Percentiles rank a stretch among this genome's conserved stretches.
These are phyloP conservation scores for Trichoderma arundinaceum DNA, from an alignment of 2,329 filamentous ascomycete species.

Conservation along the genomic window DNA sequence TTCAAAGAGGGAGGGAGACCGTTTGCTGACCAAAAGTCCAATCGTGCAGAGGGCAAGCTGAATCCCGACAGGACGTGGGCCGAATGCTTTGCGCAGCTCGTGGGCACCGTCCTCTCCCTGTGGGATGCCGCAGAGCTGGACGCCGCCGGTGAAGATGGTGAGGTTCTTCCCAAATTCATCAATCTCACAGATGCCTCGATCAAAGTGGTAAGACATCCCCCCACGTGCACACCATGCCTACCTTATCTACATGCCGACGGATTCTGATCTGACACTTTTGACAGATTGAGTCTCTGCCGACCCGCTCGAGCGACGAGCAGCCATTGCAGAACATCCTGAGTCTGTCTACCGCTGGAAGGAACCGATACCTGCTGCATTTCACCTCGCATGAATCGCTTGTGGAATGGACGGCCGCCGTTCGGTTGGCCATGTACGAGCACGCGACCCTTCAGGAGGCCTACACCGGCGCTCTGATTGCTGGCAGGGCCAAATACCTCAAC, in stretches of 20 bases:
- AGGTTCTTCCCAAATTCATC: conserved; percentile 90
- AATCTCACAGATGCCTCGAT: conserved; percentile 97
- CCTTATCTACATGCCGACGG: not conserved
- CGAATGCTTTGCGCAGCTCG: conserved; percentile 95
- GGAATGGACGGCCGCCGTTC: conserved; percentile 95
- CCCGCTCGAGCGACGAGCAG: conserved; percentile 75
- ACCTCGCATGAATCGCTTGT: conserved; percentile 91
- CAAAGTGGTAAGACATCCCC: conserved; percentile 75
- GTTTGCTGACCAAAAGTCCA: conserved; percentile 23
- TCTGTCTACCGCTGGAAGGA: conserved; percentile 92
- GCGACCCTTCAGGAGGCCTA: conserved; percentile 94
- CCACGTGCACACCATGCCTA: conserved; percentile 12
- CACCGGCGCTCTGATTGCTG: conserved; percentile 92
- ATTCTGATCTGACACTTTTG: not conserved
- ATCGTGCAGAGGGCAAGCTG: conserved; percentile 76
- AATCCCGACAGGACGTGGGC: conserved; percentile 89
- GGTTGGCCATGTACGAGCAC: conserved; percentile 93
- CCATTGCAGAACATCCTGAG: conserved; percentile 93
- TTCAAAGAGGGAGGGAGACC: no score
- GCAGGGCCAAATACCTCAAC: conserved; percentile 87
- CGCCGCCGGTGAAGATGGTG: conserved; percentile 79
- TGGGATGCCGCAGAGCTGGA: conserved; percentile 96
- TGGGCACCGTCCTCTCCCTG: conserved; percentile 90
- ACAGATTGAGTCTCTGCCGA: conserved; percentile 87
- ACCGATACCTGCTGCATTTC: conserved; percentile 94